phyloP scores from a whole-genome alignment of 2,329 filamentous ascomycete genomes.

The Tolypocladium tundrense region DNA sequence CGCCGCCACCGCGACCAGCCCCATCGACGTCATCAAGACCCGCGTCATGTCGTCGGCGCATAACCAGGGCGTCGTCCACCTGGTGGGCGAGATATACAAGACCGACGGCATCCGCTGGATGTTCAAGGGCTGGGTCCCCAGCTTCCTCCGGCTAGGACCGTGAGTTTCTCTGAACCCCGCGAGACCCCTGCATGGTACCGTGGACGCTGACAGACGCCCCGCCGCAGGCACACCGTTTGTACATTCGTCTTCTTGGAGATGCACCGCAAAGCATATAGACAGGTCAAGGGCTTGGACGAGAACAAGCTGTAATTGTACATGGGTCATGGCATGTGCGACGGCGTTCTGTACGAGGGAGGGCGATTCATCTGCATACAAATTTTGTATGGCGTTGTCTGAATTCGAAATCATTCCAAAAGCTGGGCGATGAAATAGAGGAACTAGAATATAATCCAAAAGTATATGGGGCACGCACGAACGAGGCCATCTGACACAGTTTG shows the following conservation, averaged over 20 bases:
- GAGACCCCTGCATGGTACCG: neutral
- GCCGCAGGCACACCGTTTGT: constrained; percentile 62
- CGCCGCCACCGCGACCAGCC: constrained; percentile 75
- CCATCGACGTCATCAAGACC: constrained; percentile 85
- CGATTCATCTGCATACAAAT: constrained; percentile 1
- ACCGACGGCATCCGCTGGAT: constrained; percentile 70
- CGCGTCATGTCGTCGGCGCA: constrained; percentile 64
- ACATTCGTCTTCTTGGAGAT: constrained; percentile 82
- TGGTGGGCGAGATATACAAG: constrained; percentile 58
- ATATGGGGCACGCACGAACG: neutral
- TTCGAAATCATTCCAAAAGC: neutral
- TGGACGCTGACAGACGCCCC: constrained; percentile 5
- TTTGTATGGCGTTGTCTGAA: neutral
- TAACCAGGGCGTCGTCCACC: constrained; percentile 39
- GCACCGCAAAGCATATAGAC: constrained; percentile 69
- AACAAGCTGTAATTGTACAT: constrained; percentile 11
- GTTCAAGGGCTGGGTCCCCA: constrained; percentile 86
- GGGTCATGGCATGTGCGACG: constrained; percentile 8
- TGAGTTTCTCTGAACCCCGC: constrained; percentile 25
- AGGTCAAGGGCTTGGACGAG: constrained; percentile 30
- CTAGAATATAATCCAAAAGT: neutral
- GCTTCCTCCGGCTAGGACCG: constrained; percentile 55
- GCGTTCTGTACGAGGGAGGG: constrained; percentile 10
- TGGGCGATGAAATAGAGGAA: neutral
- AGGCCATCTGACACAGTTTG: too few relatives aligned